Conservation (phyloP, 2,329 filamentous ascomycete genomes). For the Phyllosticta capitalensis region DNA sequence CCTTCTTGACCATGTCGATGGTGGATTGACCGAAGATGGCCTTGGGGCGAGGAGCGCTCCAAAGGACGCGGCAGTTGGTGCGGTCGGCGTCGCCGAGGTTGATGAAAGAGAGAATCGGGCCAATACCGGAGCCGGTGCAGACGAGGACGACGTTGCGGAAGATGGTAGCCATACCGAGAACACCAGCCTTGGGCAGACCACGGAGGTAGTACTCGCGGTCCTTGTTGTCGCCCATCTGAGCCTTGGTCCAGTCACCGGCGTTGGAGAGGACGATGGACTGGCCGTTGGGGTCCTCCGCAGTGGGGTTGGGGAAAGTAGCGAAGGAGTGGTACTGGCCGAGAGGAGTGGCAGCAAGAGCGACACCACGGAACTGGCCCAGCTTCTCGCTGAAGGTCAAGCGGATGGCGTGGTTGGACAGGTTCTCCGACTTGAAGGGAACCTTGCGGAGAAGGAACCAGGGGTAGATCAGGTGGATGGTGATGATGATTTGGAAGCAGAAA, state of each 20-base stretch:
- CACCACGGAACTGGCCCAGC: slow-evolving; percentile 22
- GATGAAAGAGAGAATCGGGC: slow-evolving; percentile 40
- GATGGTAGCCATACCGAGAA: slow-evolving; percentile 22
- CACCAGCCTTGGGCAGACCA: slow-evolving; percentile 21
- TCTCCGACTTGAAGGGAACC: slow-evolving; percentile 54
- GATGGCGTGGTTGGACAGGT: slow-evolving; percentile 62
- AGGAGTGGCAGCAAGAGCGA: slow-evolving; percentile 22
- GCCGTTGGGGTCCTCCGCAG: slow-evolving; percentile 15
- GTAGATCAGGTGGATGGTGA: slow-evolving; percentile 56
- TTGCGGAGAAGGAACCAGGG: slow-evolving; percentile 66
- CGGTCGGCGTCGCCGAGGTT: slow-evolving; percentile 31
- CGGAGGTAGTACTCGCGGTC: slow-evolving; percentile 23
- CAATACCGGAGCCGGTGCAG: slow-evolving; percentile 27
- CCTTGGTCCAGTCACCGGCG: slow-evolving; percentile 27
- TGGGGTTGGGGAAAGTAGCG: slow-evolving; percentile 26
- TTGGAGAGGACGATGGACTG: slow-evolving; percentile 24
- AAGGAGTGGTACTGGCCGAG: slow-evolving; percentile 29
- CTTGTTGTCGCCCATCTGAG: slow-evolving; percentile 15
- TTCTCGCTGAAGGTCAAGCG: slow-evolving; percentile 45
- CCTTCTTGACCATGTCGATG: slow-evolving; percentile 44
- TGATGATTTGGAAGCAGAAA: slow-evolving; percentile 60
- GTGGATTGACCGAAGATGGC: slow-evolving; percentile 53
- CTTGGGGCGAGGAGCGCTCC: slow-evolving; percentile 55
- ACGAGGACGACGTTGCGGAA: slow-evolving; percentile 25
- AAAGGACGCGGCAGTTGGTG: slow-evolving; percentile 51